Evolutionary conservation across 108 stramenopile genomes (phyloP).

Genomic region (Skeletonema menzelii): DNA sequence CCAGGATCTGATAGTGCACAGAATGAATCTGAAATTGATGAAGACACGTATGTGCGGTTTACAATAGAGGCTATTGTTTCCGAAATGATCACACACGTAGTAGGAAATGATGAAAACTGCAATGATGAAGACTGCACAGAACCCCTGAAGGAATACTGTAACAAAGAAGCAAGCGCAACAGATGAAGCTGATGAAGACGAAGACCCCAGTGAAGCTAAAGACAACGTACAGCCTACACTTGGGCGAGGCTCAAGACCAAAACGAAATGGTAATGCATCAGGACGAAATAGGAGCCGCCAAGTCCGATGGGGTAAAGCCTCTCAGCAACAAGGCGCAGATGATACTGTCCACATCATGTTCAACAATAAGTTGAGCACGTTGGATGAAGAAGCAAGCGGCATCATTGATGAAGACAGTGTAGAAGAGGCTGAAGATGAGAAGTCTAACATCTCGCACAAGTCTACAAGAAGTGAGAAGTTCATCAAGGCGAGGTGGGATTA

Average conservation of each 20-base stretch:
- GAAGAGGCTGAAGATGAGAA: slow-evolving; percentile 19
- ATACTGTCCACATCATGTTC: slow-evolving; percentile 25
- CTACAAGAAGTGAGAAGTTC: slow-evolving; percentile 18
- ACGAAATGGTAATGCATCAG: neutral
- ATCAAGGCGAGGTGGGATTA: slow-evolving; percentile 30
- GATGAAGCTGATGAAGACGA: neutral
- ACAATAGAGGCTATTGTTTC: neutral
- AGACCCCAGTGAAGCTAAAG: neutral
- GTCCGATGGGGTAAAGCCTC: slow-evolving; percentile 2
- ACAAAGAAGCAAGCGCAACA: neutral
- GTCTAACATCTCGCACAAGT: neutral
- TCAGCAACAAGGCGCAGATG: neutral
- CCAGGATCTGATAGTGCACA: slow-evolving; percentile 4
- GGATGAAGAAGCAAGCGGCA: slow-evolving; percentile 16
- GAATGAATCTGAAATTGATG: neutral
- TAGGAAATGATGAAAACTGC: neutral
- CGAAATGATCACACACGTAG: neutral
- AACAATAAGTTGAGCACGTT: slow-evolving; percentile 20
- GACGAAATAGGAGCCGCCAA: slow-evolving; percentile 5
- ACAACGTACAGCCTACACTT: neutral
- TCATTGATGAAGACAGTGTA: slow-evolving; percentile 11
- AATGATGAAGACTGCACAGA: neutral
- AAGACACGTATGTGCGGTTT: slow-evolving; percentile 1
- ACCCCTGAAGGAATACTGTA: neutral
- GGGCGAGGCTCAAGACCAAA: neutral